A percentile compares a stretch with the other conserved stretches of the same genome.
Conservation (phyloP, 768 basidiomycete genomes). For the Podaxis rugospora region DNA sequence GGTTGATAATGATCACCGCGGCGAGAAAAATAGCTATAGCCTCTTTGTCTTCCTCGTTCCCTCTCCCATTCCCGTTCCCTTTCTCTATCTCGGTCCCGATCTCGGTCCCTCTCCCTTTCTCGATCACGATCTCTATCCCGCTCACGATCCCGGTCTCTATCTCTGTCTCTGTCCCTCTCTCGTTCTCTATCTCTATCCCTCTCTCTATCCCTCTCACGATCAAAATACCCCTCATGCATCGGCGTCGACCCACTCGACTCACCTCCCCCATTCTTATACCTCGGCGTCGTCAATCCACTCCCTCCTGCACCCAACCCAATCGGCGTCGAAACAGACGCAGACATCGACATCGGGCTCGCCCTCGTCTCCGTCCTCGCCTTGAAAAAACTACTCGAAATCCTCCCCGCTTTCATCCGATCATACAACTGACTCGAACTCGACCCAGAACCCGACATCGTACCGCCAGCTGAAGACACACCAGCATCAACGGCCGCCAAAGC, state of each 20-base stretch:
- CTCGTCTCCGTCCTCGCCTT: conserved; percentile 12
- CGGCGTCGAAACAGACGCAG: background rate
- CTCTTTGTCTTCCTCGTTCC: conserved; percentile 6
- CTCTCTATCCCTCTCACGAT: conserved; percentile 24
- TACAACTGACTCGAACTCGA: background rate
- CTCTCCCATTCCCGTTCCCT: conserved; percentile 14
- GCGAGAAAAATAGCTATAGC: conserved; percentile 6
- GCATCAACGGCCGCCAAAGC: background rate
- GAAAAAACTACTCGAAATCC: conserved; percentile 20
- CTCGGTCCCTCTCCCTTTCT: conserved; percentile 4
- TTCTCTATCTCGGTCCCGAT: conserved; percentile 9
- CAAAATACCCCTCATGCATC: conserved; percentile 13
- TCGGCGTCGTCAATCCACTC: background rate
- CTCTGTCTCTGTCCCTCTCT: background rate
- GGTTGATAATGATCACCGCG: conserved; percentile 11
- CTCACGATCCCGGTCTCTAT: background rate
- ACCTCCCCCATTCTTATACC: conserved; percentile 3
- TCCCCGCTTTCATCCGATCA: conserved; percentile 5
- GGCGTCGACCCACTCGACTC: conserved; percentile 5
- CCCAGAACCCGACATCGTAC: background rate
- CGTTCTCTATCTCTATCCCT: background rate
- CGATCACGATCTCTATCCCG: conserved; percentile 1
- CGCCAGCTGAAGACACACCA: background rate
- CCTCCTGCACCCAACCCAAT: background rate
- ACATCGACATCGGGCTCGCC: conserved; percentile 17